Evolutionary conservation across 192 early-diverging fungal species (phyloP).

Genomic region (Gamsiella multidivaricata): DNA sequence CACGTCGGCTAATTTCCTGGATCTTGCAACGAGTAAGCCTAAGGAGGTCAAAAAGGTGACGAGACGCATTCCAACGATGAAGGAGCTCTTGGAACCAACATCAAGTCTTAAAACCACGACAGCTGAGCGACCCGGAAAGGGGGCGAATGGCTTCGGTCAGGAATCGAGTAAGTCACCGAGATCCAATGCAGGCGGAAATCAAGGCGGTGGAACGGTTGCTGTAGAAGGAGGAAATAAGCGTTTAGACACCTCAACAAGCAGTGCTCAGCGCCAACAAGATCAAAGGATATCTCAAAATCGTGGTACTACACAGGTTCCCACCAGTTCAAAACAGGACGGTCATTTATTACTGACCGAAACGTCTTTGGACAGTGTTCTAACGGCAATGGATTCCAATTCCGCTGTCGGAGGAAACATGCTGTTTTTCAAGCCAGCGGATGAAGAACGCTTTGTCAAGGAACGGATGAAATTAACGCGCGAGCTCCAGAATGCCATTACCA

Average conservation of each 20-base stretch:
- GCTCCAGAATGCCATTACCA: conserved; percentile 76
- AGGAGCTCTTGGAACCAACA: conserved; percentile 34
- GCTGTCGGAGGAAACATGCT: conserved; percentile 64
- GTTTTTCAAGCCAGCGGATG: conserved; percentile 74
- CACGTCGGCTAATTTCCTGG: conserved; percentile 26
- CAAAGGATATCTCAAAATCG: conserved; percentile 10
- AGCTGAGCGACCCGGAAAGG: conserved; percentile 11
- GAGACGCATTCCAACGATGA: conserved; percentile 46
- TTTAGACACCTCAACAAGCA: not conserved
- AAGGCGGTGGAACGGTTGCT: not conserved
- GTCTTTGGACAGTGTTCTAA: conserved; percentile 70
- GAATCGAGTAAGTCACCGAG: conserved; percentile 12
- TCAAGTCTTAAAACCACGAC: not conserved
- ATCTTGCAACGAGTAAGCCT: conserved; percentile 41
- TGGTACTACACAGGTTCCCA: not conserved
- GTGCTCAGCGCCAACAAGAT: conserved; percentile 29
- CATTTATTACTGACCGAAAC: conserved; percentile 16
- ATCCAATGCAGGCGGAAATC: not conserved
- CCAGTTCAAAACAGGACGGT: not conserved
- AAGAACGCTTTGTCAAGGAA: conserved; percentile 80
- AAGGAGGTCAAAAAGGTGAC: conserved; percentile 31
- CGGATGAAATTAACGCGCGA: conserved; percentile 76
- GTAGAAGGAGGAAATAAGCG: conserved; percentile 11
- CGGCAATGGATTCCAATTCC: conserved; percentile 71
- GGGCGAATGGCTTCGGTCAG: not conserved